These are phyloP conservation scores for Penicillium sp. DNA, from an alignment of 2,329 filamentous ascomycete species.

Conservation along the genomic window DNA sequence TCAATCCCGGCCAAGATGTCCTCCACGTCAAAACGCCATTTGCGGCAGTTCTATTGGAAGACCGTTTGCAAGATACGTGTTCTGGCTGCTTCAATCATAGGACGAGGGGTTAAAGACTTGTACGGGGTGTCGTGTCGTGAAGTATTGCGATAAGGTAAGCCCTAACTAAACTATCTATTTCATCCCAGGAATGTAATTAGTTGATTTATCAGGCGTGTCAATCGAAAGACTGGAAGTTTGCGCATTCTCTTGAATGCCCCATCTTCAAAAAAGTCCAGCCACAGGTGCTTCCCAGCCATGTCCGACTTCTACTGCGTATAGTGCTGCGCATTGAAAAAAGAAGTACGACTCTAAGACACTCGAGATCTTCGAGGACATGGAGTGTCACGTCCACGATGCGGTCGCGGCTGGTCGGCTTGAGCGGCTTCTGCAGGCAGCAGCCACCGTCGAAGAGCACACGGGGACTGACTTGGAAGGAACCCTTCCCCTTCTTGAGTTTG, in stretches of 20 bases:
- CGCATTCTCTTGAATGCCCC: slow-evolving; percentile 59
- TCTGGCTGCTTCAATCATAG: too few relatives aligned
- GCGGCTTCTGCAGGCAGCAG: slow-evolving; percentile 51
- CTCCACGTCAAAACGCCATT: too few relatives aligned
- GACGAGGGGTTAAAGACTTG: slow-evolving; percentile 53
- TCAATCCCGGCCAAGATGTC: too few relatives aligned
- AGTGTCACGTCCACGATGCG: slow-evolving; percentile 50
- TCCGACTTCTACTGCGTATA: slow-evolving; percentile 54
- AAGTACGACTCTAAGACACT: slow-evolving; percentile 40
- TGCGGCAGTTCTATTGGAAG: too few relatives aligned
- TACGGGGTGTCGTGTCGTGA: slow-evolving; percentile 55
- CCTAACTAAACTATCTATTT: not conserved
- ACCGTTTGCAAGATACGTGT: too few relatives aligned
- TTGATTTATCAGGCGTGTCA: slow-evolving; percentile 52
- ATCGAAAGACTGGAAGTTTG: slow-evolving; percentile 54
- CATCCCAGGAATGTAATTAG: not conserved
- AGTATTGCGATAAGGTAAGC: slow-evolving; percentile 58
- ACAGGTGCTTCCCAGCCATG: slow-evolving; percentile 52
- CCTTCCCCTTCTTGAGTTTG: slow-evolving; percentile 42
- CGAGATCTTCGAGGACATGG: slow-evolving; percentile 44
- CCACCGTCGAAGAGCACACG: slow-evolving; percentile 54
- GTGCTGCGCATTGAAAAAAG: slow-evolving; percentile 42
- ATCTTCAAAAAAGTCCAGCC: slow-evolving; percentile 48
- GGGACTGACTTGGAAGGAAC: slow-evolving; percentile 43
- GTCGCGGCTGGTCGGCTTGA: slow-evolving; percentile 48